Conservation (phyloP, 495 filamentous ascomycete genomes). For the Penicillium malachiteum region DNA sequence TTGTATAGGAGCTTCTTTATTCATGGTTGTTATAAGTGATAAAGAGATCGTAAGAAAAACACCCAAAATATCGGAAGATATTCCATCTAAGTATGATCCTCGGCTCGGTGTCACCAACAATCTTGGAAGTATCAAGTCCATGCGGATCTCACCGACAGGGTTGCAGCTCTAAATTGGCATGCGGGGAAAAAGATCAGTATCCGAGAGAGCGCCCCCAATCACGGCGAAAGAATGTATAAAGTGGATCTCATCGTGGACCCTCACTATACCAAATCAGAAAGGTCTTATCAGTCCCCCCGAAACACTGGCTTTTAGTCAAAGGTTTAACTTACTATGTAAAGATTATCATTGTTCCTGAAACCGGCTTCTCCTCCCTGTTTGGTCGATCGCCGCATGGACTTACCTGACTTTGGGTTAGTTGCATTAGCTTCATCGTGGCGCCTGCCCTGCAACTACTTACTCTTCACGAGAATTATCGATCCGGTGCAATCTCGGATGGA, state of each 20-base stretch:
- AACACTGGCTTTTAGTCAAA: conserved; percentile 4
- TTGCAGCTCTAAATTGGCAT: conserved; percentile 12
- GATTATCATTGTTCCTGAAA: conserved; percentile 1
- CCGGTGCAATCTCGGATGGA: not conserved
- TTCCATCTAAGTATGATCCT: conserved; percentile 6
- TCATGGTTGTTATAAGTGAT: not conserved
- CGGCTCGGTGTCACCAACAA: not conserved
- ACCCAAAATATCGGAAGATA: not conserved
- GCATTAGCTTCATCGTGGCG: not conserved
- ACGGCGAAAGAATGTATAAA: not conserved
- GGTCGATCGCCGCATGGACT: conserved; percentile 22
- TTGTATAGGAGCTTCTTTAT: conserved; percentile 21
- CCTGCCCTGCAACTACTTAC: not conserved
- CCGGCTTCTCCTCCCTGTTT: conserved; percentile 19
- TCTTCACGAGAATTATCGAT: not conserved
- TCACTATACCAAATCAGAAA: not conserved
- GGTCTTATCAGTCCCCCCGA: conserved; percentile 11
- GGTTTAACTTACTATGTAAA: no score
- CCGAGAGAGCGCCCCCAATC: conserved; percentile 7
- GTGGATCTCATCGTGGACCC: not conserved
- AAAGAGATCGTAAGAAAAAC: not conserved
- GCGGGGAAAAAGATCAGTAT: conserved; percentile 14
- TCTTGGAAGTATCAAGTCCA: conserved; percentile 10
- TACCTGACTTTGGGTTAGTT: conserved; percentile 13
- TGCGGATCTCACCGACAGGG: conserved; percentile 19